phyloP scores from a whole-genome alignment of 1,139 yeast species.

The Yamadazyma triangularis region DNA sequence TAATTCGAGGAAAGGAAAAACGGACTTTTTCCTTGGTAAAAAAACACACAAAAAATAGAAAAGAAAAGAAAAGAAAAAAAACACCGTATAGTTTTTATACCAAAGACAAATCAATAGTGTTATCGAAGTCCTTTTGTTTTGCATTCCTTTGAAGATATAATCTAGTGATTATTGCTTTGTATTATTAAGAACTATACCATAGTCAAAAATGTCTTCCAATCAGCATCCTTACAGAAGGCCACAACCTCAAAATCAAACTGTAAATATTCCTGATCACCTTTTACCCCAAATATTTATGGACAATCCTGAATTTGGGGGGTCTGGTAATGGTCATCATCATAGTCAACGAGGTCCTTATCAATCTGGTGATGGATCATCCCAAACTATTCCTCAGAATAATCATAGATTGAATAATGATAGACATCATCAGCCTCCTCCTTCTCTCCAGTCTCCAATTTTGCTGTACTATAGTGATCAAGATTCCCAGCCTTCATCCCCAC shows the following conservation, averaged over 20 bases:
- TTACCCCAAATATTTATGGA: conserved; percentile 28
- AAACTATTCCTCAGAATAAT: no score
- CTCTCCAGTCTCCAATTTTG: conserved; percentile 5
- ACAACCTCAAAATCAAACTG: conserved; percentile 4
- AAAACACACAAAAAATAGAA: no score
- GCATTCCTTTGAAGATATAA: no score
- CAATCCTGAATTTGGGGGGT: neutral
- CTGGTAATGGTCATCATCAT: neutral
- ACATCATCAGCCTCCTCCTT: conserved; percentile 1
- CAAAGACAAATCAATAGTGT: no score
- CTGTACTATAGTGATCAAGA: conserved; percentile 7
- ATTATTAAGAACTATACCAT: no score
- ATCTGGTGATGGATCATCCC: neutral
- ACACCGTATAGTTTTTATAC: no score
- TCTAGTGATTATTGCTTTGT: no score
- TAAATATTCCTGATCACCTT: conserved; percentile 30
- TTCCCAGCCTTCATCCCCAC: conserved; percentile 1
- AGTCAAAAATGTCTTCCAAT: conserved; percentile 8
- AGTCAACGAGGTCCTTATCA: conserved; percentile 1
- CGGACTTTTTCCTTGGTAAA: no score
- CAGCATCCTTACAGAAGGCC: conserved; percentile 11
- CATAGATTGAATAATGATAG: neutral
- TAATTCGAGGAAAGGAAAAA: no score
- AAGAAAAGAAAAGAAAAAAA: no score
- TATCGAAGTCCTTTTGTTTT: no score